These are phyloP conservation scores for Penicillium taxi DNA, from an alignment of 495 filamentous ascomycete genomes.

Conservation along the genomic window DNA sequence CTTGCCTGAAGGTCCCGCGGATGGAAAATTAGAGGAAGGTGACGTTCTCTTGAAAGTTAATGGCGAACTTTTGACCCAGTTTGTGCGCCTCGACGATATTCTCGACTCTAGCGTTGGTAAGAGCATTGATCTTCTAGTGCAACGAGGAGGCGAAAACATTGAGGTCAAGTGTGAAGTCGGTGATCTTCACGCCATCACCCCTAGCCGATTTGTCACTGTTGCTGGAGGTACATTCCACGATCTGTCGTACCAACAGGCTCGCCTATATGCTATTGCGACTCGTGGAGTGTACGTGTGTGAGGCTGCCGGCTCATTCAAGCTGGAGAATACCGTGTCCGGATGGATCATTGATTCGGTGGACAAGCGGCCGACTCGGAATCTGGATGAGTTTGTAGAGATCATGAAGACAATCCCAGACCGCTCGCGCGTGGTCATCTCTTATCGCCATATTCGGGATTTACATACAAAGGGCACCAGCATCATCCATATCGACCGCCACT, in stretches of 20 bases:
- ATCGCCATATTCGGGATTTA: constrained; percentile 89
- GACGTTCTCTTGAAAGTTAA: constrained; percentile 96
- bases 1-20: constrained; percentile 80
- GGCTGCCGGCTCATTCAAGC: constrained; percentile 87
- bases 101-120: constrained; percentile 79
- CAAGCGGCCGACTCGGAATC: constrained; percentile 76
- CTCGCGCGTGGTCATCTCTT: constrained; percentile 82
- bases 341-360: constrained; percentile 93
- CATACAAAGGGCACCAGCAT: constrained; percentile 92
- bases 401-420: constrained; percentile 84
- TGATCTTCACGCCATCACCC: constrained; percentile 89
- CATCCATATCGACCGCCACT: constrained; percentile 88
- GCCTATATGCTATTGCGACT: constrained; percentile 83
- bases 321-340: constrained; percentile 82
- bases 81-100: constrained; percentile 87
- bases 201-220: constrained; percentile 89
- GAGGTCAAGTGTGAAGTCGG: constrained; percentile 81
- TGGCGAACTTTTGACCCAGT: constrained; percentile 87
- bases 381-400: constrained; percentile 85
- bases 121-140: constrained; percentile 66
- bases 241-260: constrained; percentile 91
- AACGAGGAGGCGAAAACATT: constrained; percentile 80
- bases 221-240: constrained; percentile 91
- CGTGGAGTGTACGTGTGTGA: constrained; percentile 94
- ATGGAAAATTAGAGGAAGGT: constrained; percentile 80